Percentiles rank a stretch among this genome's conserved stretches.
Conservation (phyloP, 768 basidiomycete species). For the Inosperma sp. region DNA sequence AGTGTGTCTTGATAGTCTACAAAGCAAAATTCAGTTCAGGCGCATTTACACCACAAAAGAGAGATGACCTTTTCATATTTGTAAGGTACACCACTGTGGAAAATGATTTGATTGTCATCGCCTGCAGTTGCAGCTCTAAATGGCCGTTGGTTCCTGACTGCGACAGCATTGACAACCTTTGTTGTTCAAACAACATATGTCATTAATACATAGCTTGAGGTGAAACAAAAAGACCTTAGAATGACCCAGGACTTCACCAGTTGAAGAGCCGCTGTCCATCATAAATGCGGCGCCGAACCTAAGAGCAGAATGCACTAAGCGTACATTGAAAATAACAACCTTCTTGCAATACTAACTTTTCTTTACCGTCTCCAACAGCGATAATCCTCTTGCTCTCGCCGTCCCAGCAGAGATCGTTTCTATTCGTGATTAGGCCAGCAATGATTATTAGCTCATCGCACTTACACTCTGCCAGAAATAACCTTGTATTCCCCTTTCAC, state of each 20-base stretch:
- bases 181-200: neutral
- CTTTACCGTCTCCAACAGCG: slow-evolving; percentile 87
- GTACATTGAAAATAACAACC: neutral
- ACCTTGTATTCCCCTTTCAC: slow-evolving; percentile 80
- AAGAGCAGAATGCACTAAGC: neutral
- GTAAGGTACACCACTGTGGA: slow-evolving; percentile 85
- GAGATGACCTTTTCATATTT: slow-evolving; percentile 73
- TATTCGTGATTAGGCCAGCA: slow-evolving; percentile 24
- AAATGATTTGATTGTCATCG: slow-evolving; percentile 77
- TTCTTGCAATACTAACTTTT: slow-evolving; percentile 51
- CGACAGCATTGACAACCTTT: slow-evolving; percentile 81
- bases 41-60: too few species aligned
- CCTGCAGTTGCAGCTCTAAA: slow-evolving; percentile 87
- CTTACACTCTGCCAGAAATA: slow-evolving; percentile 69
- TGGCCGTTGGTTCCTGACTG: slow-evolving; percentile 83
- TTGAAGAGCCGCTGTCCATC: slow-evolving; percentile 77
- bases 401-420: slow-evolving; percentile 96
- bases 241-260: slow-evolving; percentile 87
- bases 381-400: slow-evolving; percentile 95
- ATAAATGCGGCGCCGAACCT: slow-evolving; percentile 84
- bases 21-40: neutral
- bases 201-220: neutral
- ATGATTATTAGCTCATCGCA: slow-evolving; percentile 5
- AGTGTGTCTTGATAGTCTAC: slow-evolving; percentile 82
- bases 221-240: slow-evolving; percentile 54